A percentile compares a stretch with the other conserved stretches of the same genome.
Conservation (phyloP, 805 yeast species). For the Candida coleopterorum region DNA sequence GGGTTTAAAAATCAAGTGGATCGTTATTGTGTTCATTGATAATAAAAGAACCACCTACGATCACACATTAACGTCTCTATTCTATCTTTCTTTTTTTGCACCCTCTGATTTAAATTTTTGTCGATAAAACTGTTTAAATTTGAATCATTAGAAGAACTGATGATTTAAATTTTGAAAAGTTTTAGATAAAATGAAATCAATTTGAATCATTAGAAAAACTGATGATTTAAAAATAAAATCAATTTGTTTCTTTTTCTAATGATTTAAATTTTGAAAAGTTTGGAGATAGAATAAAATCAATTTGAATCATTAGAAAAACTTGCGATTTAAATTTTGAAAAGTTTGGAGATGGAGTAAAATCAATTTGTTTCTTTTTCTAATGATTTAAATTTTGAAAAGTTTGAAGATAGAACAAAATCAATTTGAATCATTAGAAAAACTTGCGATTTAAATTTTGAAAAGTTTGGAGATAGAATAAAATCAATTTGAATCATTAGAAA, state of each 20-base stretch:
- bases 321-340: conserved; percentile 1
- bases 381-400: no score
- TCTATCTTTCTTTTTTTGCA: conserved; percentile 2
- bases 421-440: neutral
- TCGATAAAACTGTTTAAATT: neutral
- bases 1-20: conserved; percentile 6
- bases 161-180: conserved; percentile 1
- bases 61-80: conserved; percentile 17
- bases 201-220: no score
- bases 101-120: neutral
- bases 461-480: no score
- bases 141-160: conserved; percentile 1
- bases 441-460: conserved; percentile 2
- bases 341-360: no score
- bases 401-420: neutral
- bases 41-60: conserved; percentile 48
- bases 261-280: no score
- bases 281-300: no score
- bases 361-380: no score
- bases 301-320: neutral
- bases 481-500: no score
- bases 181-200: no score
- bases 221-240: no score
- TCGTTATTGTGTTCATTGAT: conserved; percentile 13
- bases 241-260: no score